Base-by-base conservation (phyloP, 257 asterid species). In the Gentiana macrophylla region DNA sequence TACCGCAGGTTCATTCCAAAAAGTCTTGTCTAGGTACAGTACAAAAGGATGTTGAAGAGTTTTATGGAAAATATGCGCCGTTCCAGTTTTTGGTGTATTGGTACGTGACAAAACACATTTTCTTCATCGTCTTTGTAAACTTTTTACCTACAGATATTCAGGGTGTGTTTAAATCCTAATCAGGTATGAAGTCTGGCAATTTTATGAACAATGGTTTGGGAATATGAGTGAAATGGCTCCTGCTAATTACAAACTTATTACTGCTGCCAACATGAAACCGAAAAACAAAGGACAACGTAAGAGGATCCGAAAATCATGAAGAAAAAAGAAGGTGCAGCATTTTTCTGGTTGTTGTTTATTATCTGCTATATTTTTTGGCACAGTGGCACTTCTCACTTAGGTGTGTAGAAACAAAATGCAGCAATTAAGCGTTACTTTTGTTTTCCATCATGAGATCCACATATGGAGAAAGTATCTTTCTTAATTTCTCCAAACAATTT, bases 61-160 rank as follows among this genome's bases (percentile, higher is more conserved):
- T 80, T 46, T 89, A 89, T 50, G 82, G 80, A 34, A 83, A 79
- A 62, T 89, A 80, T 36, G 76, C 84, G 4, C 97, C 97, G 8
- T 85, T 72, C 77, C 97, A 85, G 77, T 89, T 89, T 75, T 76
- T 85, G 68, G 94, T 79, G 38, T 89, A 83, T 69, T 85, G 97
- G 97, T 89, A 68, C 0, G 80, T 49, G 37, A 24, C 35, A 61
- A 3, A 6, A 50, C 55, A n/a, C 44, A 4, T 35, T 24, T 58
- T 0, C 53, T 24, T 35, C 4, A 41, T 68, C 44, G 15, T 8
- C 13, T 5, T 12, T 11, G 63, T 10, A 6, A 8, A 1, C 6
- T 1, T 37, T 48, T 50, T 43, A n/a, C 47, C 9, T 4, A n/a
- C 8, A n/a, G 1, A 2, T 67, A 58, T 32, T 59, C 43, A 41